Base-by-base conservation (phyloP, 441 rosid genomes). In the Croton setiger region DNA sequence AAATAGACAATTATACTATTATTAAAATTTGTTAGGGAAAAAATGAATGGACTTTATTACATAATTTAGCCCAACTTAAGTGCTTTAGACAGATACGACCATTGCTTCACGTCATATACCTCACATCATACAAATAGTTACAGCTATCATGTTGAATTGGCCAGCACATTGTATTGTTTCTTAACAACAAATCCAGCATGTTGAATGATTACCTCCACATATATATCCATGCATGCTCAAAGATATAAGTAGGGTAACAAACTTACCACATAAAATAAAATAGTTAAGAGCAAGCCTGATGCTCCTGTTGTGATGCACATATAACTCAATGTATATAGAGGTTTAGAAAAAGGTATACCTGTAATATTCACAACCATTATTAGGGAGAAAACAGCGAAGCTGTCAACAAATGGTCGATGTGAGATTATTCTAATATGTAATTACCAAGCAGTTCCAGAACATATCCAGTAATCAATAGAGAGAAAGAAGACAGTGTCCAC, bases 281-380 rank as follows among this genome's bases (percentile, higher is more conserved):
- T 11, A 27, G 85, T 77, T 65, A 87, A 76, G 37, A 80, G 33
- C 84, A 84, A 73, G 64, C 91, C 88, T 13, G 91, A 81, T 71
- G 81, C 86, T 74, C 91, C 91, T 20, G 86, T 79, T 21, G 88
- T 84, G 80, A 87, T 60, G 78, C 81, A 84, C 78, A 60, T 75
- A 70, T 87, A 87, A 75, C 88, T 87, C 74, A 84, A 69, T 20
- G 87, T 84, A 72, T 87, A 87, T n/a, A 87, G 72, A 37, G 91
- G 87, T 69, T 87, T 87, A 62, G 76, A 81, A 66, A 83, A 68
- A 54, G 88, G 91, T 72, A 87, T 78, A 33, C 91, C 91, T 83
- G 85, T 59, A 60, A 60, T 47, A 73, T 69, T 57, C 63, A 48
- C 60, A 64, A 18, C 21, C 39, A 56, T 65, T 20, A 68, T 58